Evolutionary conservation across 805 yeast genomes (phyloP), one percentile per base, ranked within the genome.

Genomic region (Saccharomycopsis sp.): DNA sequence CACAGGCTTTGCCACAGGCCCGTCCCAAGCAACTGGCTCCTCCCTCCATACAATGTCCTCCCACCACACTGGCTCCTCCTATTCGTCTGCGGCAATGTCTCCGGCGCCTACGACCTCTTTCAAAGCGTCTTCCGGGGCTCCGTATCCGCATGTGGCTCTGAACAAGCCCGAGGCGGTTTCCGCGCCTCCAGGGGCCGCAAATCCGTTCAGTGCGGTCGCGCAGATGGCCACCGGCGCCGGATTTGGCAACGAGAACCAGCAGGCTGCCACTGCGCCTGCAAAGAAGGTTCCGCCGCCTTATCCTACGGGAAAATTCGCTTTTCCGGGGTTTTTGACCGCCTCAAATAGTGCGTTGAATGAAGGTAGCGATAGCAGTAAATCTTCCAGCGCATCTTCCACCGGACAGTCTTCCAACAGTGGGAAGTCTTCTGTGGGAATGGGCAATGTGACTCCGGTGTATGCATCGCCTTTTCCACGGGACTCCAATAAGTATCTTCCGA

Each of bases 181-280:
- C 40, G 23, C 18, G 16, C 29, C 40, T 3, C 37, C 37, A 15
- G n/a, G 14, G 24, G 16, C 5, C 14, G 9, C 56, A 44, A 29
- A 37, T 14, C 15, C 50, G 23, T 24, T 34, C 51, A 53, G 34
- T 34, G 50, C 48, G 20, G 54, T 53, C 2, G 59, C 57, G 14
- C 57, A 54, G 14, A 12, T 20, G 15, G 21, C 58, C 12, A 58
- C 61, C 15, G 61, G 61, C 16, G 50, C 50, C 14, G 61, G 61
- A 3, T 58, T 58, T 52, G 61, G 61, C 5, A 58, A 58, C 34
- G 24, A 14, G 16, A 21, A 52, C 16, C 16, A n/a, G 29, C 16
- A 51, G 8, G 4, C 40, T 3, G 40, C 44, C 20, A 21, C 16
- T 23, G 5, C 40, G 24, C 23, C n/a, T 21, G 14, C 20, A 21